Evolutionary conservation across 1,139 yeast species (phyloP), one percentile per base, ranked within the genome.

Genomic region (Insectozyma bohioensis): DNA sequence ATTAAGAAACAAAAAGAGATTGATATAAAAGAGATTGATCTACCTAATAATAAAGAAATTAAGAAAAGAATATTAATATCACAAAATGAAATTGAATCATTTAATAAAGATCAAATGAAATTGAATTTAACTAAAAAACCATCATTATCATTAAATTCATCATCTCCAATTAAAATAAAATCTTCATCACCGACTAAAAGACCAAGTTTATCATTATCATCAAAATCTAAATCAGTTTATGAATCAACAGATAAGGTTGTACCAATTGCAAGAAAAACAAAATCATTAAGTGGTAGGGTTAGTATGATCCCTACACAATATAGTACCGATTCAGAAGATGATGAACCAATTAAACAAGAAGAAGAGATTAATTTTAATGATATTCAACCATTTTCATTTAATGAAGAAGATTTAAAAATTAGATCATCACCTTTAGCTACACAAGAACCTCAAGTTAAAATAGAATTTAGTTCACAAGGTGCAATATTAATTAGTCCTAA

Each of bases 261-360:
- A n/a, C n/a, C n/a, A n/a, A n/a, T n/a, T n/a, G n/a, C 32, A 16
- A 34, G 33, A 26, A 33, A 32, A 21, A 33, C 28, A 9, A 33
- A 37, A 24, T 35, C 38, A 5, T 28, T 34, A 33, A 30, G 24
- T 17, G 39, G 26, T 2, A 36, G 41, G 15, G 20, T 40, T 15
- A 41, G 36, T 31, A 24, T 40, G 26, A 19, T 45, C 27, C 46
- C 52, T 7, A 46, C 50, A 1, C 51, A 47, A 31, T 46, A 47
- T 21, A 45, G 48, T 2, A 40, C 39, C n/a, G 40, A 39, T 29
- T 45, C 39, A 5, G 41, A 35, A 7, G 37, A 36, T 4, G 39
- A 31, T 12, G 26, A 18, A 10, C 22, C 12, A 18, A 28, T 27
- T 6, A 25, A 16, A 8, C 23, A 30, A 2, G 21, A 10, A 21